Evolutionary conservation across 108 stramenopile genomes (phyloP), one percentile per base, ranked within the genome.

Genomic region (Nitzschia inconspicua): DNA sequence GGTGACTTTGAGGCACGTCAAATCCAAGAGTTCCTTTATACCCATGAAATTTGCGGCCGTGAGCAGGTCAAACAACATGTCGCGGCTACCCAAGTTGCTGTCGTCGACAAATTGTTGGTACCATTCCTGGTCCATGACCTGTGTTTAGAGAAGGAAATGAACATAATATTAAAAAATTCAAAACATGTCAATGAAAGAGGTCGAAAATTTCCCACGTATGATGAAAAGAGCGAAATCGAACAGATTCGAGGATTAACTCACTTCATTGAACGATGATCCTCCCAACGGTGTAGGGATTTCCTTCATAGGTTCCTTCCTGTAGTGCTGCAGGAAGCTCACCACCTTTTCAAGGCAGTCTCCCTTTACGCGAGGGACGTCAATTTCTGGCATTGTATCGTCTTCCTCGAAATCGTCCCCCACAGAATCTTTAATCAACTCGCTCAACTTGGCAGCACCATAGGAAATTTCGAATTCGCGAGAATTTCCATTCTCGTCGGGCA

Each of bases 11-110:
- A 92, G 70, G 59, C 87, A 89, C 24, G 79, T 70, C 32, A 92
- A 56, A 63, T 92, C 91, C 23, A 92, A 51, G 31, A 92, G 69
- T 23, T 87, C 83, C 56, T 92, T 85, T 60, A 92, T 89, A 3
- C 71, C 68, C 85, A 92, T 85, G 31, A 76, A 92, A 59, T 92
- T 92, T 9, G 87, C 87, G 2, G 91, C 85, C 11, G 79, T 82
- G 36, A 89, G 56, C 47, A 92, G 47, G 26, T 92, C 82, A 67
- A 89, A 92, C 18, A 92, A 35, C 74, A 85, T 66, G 16, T 80
- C 82, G 18, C 65, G 65, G 22, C 10, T 9, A 30, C 44, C 40
- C 48, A 73, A 26, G 11, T 65, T 53, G 32, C 86, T 63, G 3
- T 77, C 71, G 16, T 58, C 34, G 14, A 85, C 67, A 56, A 88